Base-by-base conservation (phyloP, 2,329 filamentous ascomycete genomes). In the Arthrobotrys megalospora region DNA sequence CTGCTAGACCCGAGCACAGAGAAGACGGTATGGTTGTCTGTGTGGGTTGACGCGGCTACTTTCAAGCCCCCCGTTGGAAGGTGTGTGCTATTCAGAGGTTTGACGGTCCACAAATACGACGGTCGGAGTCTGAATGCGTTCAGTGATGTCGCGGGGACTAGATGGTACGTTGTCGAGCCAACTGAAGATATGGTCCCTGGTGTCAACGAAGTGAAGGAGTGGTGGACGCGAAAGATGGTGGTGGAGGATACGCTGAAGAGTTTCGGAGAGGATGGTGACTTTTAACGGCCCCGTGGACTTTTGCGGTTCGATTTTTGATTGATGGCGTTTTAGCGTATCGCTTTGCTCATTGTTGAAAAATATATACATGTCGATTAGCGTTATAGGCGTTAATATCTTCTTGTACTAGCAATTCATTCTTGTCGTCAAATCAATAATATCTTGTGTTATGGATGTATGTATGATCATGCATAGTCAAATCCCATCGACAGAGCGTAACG, bases 391-490 rank as follows among this genome's bases (percentile, higher is more conserved):
- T 11, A 52, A 66, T 21, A 19, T 11, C n/a, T 3, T 43, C 19
- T 7, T 36, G 10, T 12, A 38, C 21, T 6, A 5, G 16, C 52
- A 60, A 10, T 60, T 60, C 19, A 43, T 41, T 60, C 36, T 28
- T 10, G 12, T 3, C 16, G 6, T 28, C n/a, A 55, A 58, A 43
- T 16, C 55, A 60, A 3, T 6, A 19, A 6, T 38, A 21, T 6
- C 36, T n/a, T 19, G 38, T 19, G 16, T 53, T 34, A 32, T n/a
- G 14, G 43, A 52, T 72, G 12, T 64, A 71, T 77, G 73, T 77
- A 77, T 63, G 73, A 71, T 77, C 73, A 77, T 43, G 50, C 73
- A 77, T 77, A 77, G 73, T 77, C 73, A 77, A 77, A 77, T 77
- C 73, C 73, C 73, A 71, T 77, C 58, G 38, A 77, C 60, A 50